Base-by-base conservation (phyloP, 768 basidiomycete genomes). In the Podaxis pistillaris region DNA sequence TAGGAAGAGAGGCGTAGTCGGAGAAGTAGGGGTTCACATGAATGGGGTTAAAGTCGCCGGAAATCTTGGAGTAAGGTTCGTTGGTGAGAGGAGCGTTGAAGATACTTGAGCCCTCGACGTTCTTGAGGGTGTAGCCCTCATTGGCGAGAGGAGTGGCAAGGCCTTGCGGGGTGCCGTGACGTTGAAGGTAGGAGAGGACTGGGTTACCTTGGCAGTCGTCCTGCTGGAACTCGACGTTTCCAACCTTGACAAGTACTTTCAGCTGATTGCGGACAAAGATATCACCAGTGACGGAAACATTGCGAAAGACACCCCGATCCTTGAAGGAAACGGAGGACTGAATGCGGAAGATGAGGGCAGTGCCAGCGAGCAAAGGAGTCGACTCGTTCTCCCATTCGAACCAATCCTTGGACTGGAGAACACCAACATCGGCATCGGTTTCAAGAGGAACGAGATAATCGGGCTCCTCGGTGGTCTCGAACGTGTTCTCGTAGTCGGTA, bases 1-100 rank as follows among this genome's bases (percentile, higher is more conserved):
- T 90, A 26, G 96, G 96, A 13, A 99, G 86, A 4, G 88, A 85
- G 1, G 96, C 96, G 65, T 90, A 93, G 72, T 94, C 90, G 24
- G 97, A 87, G 80, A 99, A 98, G 82, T 98, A 98, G 0, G 97
- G 96, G 76, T 99, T 98, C 74, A 97, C 81, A 73, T 99, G 97
- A 68, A 99, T 99, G 30, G 97, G 97, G 75, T 99, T 98, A 82
- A 94, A 98, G 76, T 99, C 96, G 50, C 96, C 96, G 0, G 97
- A 99, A 53, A 96, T 85, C 74, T 88, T 87, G 3, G 96, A 98
- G 77, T 98, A 99, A 1, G 94, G 91, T 75, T 96, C 93, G 71
- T 99, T 99, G 52, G 93, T 93, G 50, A 91, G 78, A 26, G 96
- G 96, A 3, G 96, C 84, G 51, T 79, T 86, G 81, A 94, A 96